These are phyloP conservation scores for Neodidymelliopsis sp. DNA, from an alignment of 2,329 filamentous ascomycete genomes.

Conservation along the genomic window DNA sequence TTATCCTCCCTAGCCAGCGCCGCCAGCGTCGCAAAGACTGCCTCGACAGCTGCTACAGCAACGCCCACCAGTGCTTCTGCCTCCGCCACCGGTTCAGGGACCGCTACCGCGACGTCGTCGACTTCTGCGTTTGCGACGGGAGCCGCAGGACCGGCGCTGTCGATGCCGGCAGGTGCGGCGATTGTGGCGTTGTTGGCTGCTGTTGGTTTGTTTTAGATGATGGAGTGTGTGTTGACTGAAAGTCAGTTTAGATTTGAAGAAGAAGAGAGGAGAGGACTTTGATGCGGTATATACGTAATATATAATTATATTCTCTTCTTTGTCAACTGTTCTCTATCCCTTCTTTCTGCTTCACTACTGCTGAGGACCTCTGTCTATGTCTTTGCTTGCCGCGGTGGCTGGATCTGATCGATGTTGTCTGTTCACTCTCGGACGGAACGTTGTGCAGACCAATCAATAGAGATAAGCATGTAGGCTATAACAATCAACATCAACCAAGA, in stretches of 20 bases:
- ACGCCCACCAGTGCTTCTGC: conserved; percentile 12
- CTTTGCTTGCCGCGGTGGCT: no score
- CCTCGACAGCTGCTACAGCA: conserved; percentile 18
- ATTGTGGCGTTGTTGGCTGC: conserved; percentile 33
- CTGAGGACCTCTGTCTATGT: no score
- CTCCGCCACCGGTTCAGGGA: conserved; percentile 11
- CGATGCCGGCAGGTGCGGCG: conserved; percentile 31
- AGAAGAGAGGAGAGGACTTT: background rate
- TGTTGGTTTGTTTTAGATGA: conserved; percentile 26
- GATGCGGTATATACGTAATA: conserved; percentile 3
- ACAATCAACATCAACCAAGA: background rate
- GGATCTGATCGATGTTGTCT: no score
- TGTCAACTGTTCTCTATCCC: no score
- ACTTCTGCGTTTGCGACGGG: conserved; percentile 30
- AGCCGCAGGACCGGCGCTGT: conserved; percentile 15
- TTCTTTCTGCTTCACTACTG: no score
- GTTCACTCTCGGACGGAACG: no score
- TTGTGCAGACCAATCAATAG: no score
- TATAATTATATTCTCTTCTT: no score
- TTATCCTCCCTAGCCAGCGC: conserved; percentile 26
- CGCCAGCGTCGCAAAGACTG: conserved; percentile 30
- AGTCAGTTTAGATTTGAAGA: conserved; percentile 27
- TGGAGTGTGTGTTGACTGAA: no score
- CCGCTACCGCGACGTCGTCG: conserved; percentile 15
- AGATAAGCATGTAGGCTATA: conserved; percentile 7